Percentiles rank a stretch among this genome's conserved stretches.
Conservation (phyloP, 352 stramenopile species). For the Pythium guiyangense region DNA sequence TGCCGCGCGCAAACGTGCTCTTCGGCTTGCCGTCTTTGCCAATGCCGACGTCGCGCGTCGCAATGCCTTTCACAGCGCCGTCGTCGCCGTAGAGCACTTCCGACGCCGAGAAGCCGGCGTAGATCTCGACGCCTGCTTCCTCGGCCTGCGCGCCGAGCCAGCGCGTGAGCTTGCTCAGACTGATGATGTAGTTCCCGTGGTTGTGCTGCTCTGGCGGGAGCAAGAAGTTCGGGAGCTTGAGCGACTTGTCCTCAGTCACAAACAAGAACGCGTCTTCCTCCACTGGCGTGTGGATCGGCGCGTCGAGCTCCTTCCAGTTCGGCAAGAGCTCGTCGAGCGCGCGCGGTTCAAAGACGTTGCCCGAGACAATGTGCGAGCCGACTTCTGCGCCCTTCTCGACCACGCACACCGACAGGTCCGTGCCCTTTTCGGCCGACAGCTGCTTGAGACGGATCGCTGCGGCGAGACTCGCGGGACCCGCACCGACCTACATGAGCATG, state of each 20-base stretch:
- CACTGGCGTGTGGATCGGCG: constrained; percentile 91
- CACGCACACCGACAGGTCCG: constrained; percentile 94
- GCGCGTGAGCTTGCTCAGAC: constrained; percentile 93
- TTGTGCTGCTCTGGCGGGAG: constrained; percentile 97
- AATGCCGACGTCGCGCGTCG: constrained; percentile 98
- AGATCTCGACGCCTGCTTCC: constrained; percentile 98
- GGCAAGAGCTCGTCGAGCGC: constrained; percentile 96
- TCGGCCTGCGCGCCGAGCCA: constrained; percentile 97
- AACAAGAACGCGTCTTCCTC: constrained; percentile 94
- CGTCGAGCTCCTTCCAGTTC: constrained; percentile 90
- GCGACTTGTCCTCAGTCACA: constrained; percentile 84
- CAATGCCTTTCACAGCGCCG: constrained; percentile 90
- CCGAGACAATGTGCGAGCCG: constrained; percentile 97
- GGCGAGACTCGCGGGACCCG: constrained; percentile 89
- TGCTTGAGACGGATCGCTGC: constrained; percentile 98
- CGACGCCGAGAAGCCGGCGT: constrained; percentile 96
- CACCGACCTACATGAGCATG: constrained; percentile 42
- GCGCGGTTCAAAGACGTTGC: constrained; percentile 98
- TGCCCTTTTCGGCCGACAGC: constrained; percentile 90
- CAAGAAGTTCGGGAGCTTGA: constrained; percentile 90
- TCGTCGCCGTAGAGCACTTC: constrained; percentile 89
- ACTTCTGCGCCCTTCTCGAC: constrained; percentile 96
- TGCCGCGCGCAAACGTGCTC: constrained; percentile 95
- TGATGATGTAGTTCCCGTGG: constrained; percentile 98
- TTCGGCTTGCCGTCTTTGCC: constrained; percentile 95